These are phyloP conservation scores for Rhizophagus sp. DNA, from an alignment of 192 early-diverging fungal genomes.

Conservation along the genomic window DNA sequence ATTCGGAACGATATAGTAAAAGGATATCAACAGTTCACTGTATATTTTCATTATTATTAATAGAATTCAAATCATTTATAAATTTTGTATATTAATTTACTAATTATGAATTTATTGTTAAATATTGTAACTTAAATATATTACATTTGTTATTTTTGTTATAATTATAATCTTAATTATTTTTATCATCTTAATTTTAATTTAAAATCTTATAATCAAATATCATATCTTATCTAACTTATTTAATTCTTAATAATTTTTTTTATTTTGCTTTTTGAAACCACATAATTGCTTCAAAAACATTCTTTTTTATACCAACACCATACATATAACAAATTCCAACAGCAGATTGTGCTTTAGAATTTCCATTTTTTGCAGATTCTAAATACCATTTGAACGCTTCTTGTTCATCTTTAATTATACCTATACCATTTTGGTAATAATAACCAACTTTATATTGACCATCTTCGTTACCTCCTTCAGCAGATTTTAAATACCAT, in stretches of 20 bases:
- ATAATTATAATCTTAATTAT: too few species aligned
- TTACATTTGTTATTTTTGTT: too few species aligned
- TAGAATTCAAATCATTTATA: too few species aligned
- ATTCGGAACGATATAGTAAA: too few species aligned
- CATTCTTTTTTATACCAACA: conserved; percentile 53
- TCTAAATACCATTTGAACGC: conserved; percentile 65
- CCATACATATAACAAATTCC: conserved; percentile 61
- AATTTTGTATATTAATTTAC: too few species aligned
- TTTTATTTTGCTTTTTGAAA: not conserved
- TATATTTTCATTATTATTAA: too few species aligned
- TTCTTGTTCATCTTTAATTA: not conserved
- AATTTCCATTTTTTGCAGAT: conserved; percentile 54
- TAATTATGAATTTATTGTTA: too few species aligned
- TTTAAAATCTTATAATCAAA: too few species aligned
- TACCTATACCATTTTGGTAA: not conserved
- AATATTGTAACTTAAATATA: too few species aligned
- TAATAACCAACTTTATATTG: not conserved
- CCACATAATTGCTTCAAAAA: not conserved
- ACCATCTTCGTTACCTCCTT: not conserved
- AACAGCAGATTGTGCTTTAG: conserved; percentile 54
- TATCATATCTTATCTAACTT: too few species aligned
- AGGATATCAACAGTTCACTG: too few species aligned
- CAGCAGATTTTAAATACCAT: conserved; percentile 44
- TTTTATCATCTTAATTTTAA: too few species aligned
- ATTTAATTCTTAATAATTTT: not conserved